Evolutionary conservation across 495 filamentous ascomycete species (phyloP), one percentile per base, ranked within the genome.

Genomic region (Parmelia sp.): DNA sequence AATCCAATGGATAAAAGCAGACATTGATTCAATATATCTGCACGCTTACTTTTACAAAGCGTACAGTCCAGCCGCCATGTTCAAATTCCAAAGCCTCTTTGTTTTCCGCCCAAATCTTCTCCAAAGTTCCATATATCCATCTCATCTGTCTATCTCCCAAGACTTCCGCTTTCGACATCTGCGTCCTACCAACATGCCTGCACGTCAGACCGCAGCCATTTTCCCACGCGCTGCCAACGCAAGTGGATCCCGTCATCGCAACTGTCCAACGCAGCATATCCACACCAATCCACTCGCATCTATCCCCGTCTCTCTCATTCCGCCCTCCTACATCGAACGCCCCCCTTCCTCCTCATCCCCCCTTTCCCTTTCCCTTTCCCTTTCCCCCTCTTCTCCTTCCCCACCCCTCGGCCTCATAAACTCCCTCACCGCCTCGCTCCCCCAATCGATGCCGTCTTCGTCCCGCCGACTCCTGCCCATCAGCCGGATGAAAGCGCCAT

Each of bases 371-470:
- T 4, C 23, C 12, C 47, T 49, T 15, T 49, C 8, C 8, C 14
- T 9, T 3, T 23, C 7, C 14, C 14, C 25, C 5, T 25, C 14
- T 11, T 31, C 6, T 15, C 4, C 27, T 15, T 60, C 58, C 39
- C 47, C 58, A 6, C 31, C 21, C 40, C n/a, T 47, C 12, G 58
- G 58, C 3, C 23, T 19, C 2, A 42, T 31, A 36, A 60, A 60
- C 3, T 9, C 40, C 35, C 58, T 47, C 17, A 45, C 58, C 15
- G 31, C 39, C 27, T 60, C 58, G 4, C 31, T 36, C 9, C 58
- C 58, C 58, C 58, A 60, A 36, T 60, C 58, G 14, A n/a, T 15
- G 4, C 58, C 23, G 12, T 47, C 58, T 14, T 55, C 51, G 17
- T 55, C 51, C 51, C 51, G 19, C 3, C 29, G 6, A 17, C 51